phyloP scores from a whole-genome alignment of 768 basidiomycete species.

The Podaxis rugospora region DNA sequence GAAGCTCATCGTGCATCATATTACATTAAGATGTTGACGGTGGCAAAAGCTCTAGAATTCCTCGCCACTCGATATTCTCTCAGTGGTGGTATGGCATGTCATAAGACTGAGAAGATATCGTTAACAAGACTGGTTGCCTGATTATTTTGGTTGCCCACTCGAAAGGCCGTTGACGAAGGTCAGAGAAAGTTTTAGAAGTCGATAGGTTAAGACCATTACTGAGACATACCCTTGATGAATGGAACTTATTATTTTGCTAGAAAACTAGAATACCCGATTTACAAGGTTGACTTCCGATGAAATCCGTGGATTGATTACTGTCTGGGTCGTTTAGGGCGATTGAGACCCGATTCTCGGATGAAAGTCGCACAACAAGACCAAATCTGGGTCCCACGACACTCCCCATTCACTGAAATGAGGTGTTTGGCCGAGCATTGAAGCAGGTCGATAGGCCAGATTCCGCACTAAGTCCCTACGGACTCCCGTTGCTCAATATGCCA shows the following conservation, averaged over 20 bases:
- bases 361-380: background rate
- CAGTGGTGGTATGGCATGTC: background rate
- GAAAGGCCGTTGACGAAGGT: background rate
- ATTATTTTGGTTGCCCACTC: background rate
- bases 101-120: background rate
- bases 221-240: background rate
- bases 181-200: background rate
- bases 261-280: background rate
- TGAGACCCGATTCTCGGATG: background rate
- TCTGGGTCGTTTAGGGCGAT: background rate
- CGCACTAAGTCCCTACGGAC: constrained; percentile 3
- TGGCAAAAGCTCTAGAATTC: background rate
- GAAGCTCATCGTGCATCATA: background rate
- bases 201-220: background rate
- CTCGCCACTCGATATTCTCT: background rate
- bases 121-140: background rate
- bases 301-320: background rate
- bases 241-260: background rate
- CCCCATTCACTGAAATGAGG: background rate
- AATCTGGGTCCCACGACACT: background rate
- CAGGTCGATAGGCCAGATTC: background rate
- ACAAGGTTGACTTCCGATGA: background rate
- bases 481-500: background rate
- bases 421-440: background rate
- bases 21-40: background rate